Conservation (phyloP, 2,329 filamentous ascomycete genomes). For the Alternaria solani region DNA sequence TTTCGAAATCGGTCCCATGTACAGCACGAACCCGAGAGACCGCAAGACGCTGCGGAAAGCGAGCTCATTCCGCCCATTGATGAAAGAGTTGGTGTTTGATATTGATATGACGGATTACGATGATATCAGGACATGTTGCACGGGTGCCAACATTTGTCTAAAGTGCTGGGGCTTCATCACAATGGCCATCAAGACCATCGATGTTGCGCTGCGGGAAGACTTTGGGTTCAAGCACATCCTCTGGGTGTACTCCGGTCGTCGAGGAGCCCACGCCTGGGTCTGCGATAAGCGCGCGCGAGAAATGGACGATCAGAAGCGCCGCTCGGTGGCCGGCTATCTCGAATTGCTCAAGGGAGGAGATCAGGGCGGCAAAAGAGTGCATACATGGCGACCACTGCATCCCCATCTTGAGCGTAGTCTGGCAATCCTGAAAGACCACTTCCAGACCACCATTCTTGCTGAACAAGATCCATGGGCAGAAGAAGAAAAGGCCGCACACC, state of each 20-base stretch:
- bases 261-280: constrained; percentile 98
- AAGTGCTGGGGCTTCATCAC: constrained; percentile 98
- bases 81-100: constrained; percentile 98
- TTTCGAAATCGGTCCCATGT: constrained; percentile 98
- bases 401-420: constrained; percentile 89
- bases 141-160: constrained; percentile 88
- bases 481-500: constrained; percentile 74
- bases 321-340: constrained; percentile 86
- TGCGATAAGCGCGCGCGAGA: constrained; percentile 86
- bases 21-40: constrained; percentile 91
- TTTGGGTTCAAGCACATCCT: constrained; percentile 97
- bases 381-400: constrained; percentile 83
- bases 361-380: constrained; percentile 86
- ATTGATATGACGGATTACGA: constrained; percentile 99
- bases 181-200: constrained; percentile 95
- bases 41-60: constrained; percentile 85
- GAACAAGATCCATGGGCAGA: constrained; percentile 84
- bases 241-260: constrained; percentile 97
- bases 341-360: constrained; percentile 88
- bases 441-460: constrained; percentile 80
- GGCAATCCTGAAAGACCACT: constrained; percentile 82
- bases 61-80: constrained; percentile 81
- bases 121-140: constrained; percentile 93
- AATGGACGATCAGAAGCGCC: constrained; percentile 85
- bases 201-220: constrained; percentile 85